phyloP scores from a whole-genome alignment of 305 asterid species.

The Fraxinus baroniana region DNA sequence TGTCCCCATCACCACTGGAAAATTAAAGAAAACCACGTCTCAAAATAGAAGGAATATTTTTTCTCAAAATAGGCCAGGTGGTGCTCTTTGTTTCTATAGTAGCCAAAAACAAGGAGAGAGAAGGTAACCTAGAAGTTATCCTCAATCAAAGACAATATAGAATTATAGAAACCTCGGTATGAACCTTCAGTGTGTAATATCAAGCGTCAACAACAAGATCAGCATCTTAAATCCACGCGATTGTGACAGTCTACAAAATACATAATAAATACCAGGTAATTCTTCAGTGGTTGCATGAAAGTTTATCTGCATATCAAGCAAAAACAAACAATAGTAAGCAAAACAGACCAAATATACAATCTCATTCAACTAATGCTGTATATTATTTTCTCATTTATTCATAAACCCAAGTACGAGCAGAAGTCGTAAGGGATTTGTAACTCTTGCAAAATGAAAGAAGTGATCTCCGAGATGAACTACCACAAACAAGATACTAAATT shows the following conservation, averaged over 20 bases:
- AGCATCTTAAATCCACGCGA: neutral
- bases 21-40: conserved; percentile 10
- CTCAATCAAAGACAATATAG: neutral
- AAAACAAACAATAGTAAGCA: neutral
- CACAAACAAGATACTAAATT: neutral
- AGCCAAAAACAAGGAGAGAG: neutral
- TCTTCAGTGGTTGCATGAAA: conserved; percentile 2
- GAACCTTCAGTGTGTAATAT: neutral
- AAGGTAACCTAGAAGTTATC: conserved; percentile 4
- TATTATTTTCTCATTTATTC: neutral
- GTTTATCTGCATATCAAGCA: neutral
- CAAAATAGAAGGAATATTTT: conserved; percentile 1
- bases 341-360: neutral
- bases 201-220: neutral
- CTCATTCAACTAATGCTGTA: neutral
- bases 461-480: neutral
- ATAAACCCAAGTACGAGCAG: neutral
- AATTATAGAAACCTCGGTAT: neutral
- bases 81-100: neutral
- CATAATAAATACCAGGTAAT: neutral
- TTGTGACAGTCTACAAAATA: neutral
- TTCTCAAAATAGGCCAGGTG: neutral
- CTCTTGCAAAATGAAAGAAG: neutral
- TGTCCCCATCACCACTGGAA: conserved; percentile 64
- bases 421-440: neutral